Conservation (phyloP, 352 stramenopile species). For the Phytophthora citrophthora region DNA sequence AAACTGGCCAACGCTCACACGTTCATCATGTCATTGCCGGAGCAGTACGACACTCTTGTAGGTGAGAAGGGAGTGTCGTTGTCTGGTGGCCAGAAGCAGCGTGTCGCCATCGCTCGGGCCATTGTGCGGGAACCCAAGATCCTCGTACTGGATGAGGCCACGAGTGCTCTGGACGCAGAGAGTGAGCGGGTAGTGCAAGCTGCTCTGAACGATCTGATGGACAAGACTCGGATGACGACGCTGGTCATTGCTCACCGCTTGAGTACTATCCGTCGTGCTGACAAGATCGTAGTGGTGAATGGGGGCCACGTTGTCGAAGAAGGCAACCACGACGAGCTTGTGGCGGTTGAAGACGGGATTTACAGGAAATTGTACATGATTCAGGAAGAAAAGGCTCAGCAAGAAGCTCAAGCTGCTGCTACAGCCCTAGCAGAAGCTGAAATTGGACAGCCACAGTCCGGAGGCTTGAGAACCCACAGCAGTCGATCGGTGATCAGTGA, state of each 20-base stretch:
- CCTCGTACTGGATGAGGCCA: constrained; percentile 67
- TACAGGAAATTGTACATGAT: constrained; percentile 36
- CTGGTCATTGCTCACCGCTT: constrained; percentile 56
- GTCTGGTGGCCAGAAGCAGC: constrained; percentile 66
- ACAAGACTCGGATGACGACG: constrained; percentile 36
- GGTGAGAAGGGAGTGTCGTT: constrained; percentile 74
- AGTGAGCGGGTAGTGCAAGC: constrained; percentile 41
- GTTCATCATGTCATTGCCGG: constrained; percentile 84
- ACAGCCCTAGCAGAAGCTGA: constrained; percentile 6
- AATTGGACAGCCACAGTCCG: constrained; percentile 6
- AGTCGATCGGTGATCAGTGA: neutral
- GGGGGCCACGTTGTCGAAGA: constrained; percentile 50
- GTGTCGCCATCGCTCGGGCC: constrained; percentile 67
- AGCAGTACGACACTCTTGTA: constrained; percentile 80
- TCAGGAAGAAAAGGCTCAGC: constrained; percentile 24
- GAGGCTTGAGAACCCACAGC: neutral
- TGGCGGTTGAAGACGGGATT: constrained; percentile 20
- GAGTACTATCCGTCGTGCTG: constrained; percentile 44
- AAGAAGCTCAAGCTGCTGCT: constrained; percentile 7
- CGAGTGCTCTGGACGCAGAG: constrained; percentile 49
- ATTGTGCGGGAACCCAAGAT: constrained; percentile 57
- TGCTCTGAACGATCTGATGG: constrained; percentile 28
- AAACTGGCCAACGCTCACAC: constrained; percentile 53
- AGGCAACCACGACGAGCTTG: constrained; percentile 44
- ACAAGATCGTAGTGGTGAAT: constrained; percentile 58